Base-by-base conservation (phyloP, 306 rosid species). In the Rubus parviflorus region DNA sequence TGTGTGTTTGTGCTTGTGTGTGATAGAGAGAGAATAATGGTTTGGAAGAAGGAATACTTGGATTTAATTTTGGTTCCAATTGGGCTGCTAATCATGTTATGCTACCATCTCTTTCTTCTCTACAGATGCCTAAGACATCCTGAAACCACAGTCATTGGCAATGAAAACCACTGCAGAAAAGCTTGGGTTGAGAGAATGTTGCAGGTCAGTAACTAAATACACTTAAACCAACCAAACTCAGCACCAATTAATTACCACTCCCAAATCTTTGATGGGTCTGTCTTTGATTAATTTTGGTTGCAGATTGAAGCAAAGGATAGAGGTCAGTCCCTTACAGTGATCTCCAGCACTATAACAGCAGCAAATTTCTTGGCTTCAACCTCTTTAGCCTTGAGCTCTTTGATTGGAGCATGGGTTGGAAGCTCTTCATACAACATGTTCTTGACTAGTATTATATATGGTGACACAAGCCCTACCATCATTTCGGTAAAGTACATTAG, bases 161-260 rank as follows among this genome's bases (percentile, higher is more conserved):
- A 58, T 17, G 77, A 74, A 37, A 74, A 43, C 58, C 77, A 58
- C 67, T 74, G 77, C 57, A 58, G 77, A 45, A 74, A 74, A 60
- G 77, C 77, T 60, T 74, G 77, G 77, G 77, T 74, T 60, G 77
- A 74, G 57, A 74, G 69, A 74, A 74, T 74, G 77, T 25, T 74
- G 77, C 69, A 74, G 77, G 77, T 60, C 30, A 25, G 77, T 56
- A n/a, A 40, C 3, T 23, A 62, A 64, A 0, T 38, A 7, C 4
- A 63, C 1, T 7, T 63, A 6, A 8, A 63, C 8, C 8, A 15
- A 12, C 43, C 0, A 25, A 11, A 63, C 19, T 37, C 19, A 38
- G 25, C 15, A 56, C 41, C 42, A 4, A 40, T 73, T 30, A 30
- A 40, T 43, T 4, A 67, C 51, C 19, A 43, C 5, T 3, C 17